Evolutionary conservation across 163 green algal species (phyloP), one percentile per base, ranked within the genome.

Genomic region (Volvox carteri): DNA sequence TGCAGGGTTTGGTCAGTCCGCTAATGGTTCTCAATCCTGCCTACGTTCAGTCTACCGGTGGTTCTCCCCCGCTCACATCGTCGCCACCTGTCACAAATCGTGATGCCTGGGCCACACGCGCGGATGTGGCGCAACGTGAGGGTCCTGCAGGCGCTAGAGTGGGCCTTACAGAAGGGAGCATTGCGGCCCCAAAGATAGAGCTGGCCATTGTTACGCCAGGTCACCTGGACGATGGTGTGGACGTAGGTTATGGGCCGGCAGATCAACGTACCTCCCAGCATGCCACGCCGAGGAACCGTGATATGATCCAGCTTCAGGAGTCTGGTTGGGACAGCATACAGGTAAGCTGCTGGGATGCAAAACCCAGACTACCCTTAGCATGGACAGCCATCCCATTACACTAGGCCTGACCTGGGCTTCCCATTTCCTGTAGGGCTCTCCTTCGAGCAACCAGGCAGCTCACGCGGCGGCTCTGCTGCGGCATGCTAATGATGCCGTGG

Each of bases 21-120:
- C 23, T 88, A 2, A 88, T 88, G 83, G 83, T 81, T 0, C 83
- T 88, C 21, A 88, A 88, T 23, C 83, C 83, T 14, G 21, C 44
- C 2, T 88, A 88, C 50, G 23, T 30, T 1, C 46, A 65, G 6
- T 85, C 78, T 14, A n/a, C 60, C 41, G 78, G 41, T 16, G 58
- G 35, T 2, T 86, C 78, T 8, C 9, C 78, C 42, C 25, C 39
- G 19, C n/a, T 62, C 73, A 65, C 54, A 65, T 65, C 54, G 28
- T 65, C 54, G 19, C 54, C 54, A 65, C 54, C 54, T 23, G 54
- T 12, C 54, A 65, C 54, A 5, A 11, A 23, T 12, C 19, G 8
- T 65, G 8, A 30, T 23, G 54, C 7, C 7, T 65, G 19, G 7
- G 54, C 54, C 3, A 23, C 54, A 65, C 54, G 54, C 8, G 54